A percentile compares a stretch with the other conserved stretches of the same genome.
These are phyloP conservation scores for Chrysanthemum makinoi DNA, from an alignment of 129 eudicot genomes.

Conservation along the genomic window DNA sequence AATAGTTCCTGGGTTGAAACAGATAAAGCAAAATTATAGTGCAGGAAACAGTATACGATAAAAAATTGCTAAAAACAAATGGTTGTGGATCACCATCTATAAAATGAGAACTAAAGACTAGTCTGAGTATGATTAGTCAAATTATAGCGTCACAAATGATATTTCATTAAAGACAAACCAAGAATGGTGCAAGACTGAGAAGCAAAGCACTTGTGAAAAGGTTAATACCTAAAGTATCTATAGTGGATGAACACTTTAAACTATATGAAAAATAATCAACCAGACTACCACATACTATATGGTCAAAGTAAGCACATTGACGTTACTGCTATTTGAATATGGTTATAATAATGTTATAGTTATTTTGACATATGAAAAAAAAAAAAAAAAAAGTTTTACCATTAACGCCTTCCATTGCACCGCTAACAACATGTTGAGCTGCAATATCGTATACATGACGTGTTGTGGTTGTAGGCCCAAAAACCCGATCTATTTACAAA, in stretches of 20 bases:
- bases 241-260: not conserved
- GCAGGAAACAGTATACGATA: conserved; percentile 9
- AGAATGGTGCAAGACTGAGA: not conserved
- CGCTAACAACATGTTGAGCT: conserved; percentile 86
- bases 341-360: not conserved
- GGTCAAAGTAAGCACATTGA: not conserved
- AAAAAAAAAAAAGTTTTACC: conserved; percentile 42
- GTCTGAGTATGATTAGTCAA: not conserved
- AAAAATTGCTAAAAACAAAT: not conserved
- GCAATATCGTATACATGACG: conserved; percentile 96
- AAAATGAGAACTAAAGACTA: not conserved
- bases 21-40: conserved; percentile 21
- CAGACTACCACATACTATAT: not conserved
- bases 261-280: not conserved
- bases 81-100: not conserved
- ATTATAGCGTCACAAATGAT: not conserved
- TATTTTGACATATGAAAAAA: not conserved
- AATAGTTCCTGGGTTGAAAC: conserved; percentile 70
- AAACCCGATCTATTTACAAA: conserved; percentile 67
- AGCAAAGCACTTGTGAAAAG: not conserved
- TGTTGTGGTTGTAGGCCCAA: conserved; percentile 99
- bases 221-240: not conserved
- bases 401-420: conserved; percentile 95
- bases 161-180: not conserved
- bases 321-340: not conserved